Evolutionary conservation across 768 basidiomycete genomes (phyloP), one percentile per base, ranked within the genome.

Genomic region (Collybia sp.): DNA sequence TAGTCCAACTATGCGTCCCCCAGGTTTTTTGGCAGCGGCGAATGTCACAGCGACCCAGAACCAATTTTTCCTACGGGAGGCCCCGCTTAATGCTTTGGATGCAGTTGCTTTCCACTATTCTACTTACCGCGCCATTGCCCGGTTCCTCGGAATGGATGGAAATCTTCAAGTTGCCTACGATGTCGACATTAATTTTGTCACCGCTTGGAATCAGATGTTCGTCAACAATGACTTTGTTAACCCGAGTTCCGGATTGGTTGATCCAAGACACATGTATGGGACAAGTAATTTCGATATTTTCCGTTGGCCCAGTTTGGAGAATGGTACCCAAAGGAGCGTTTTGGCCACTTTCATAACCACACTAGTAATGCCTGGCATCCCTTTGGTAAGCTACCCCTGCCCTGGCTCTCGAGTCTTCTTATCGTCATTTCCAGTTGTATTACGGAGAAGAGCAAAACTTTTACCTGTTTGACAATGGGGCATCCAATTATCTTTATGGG

Each of bases 131-230:
- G 70, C 87, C 2, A 68, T 95, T 43, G 70, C 83, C 25, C 88
- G 93, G 42, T 91, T 93, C 71, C 75, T 95, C 40, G 93, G 93
- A 44, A 94, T 95, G 92, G 93, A 96, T 59, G 93, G 93, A 56
- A 95, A 96, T 61, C 72, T 96, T 30, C 77, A 85, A 50, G 93
- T 92, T 44, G 93, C 90, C 9, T 94, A 85, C 64, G 93, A 96
- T 58, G 67, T 91, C 25, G 74, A 82, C 54, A 64, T 71, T 61
- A 90, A 95, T 65, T 93, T 95, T 56, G 70, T 93, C 65, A 85
- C 82, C 0, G 85, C 90, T 0, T 96, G 93, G 93, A 92, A 93
- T 60, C 69, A 91, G 63, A 92, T 95, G 80, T 85, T 92, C 56
- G 82, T 89, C 56, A 76, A 80, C 62, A 83, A 95, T 58, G 93